These are phyloP conservation scores for Globisporangium abappressorium DNA, from an alignment of 352 stramenopile species.

Conservation along the genomic window DNA sequence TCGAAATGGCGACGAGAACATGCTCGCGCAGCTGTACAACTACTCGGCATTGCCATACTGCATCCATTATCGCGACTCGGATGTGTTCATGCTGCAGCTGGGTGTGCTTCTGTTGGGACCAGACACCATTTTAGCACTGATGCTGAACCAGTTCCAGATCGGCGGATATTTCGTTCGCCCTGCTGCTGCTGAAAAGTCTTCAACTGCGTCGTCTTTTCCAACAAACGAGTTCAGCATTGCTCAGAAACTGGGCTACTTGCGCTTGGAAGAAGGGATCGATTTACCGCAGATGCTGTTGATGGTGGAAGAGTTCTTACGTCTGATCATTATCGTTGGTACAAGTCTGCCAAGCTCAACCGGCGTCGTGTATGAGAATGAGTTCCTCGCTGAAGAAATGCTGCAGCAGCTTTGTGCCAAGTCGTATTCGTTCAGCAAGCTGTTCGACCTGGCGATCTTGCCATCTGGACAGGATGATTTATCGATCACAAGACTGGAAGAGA, in stretches of 20 bases:
- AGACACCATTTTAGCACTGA: conserved; percentile 56
- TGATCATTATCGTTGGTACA: conserved; percentile 76
- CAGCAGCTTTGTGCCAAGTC: conserved; percentile 82
- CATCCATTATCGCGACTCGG: conserved; percentile 81
- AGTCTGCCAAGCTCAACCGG: conserved; percentile 65
- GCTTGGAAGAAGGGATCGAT: conserved; percentile 61
- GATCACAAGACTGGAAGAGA: conserved; percentile 54
- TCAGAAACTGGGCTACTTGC: conserved; percentile 40
- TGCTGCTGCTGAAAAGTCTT: not conserved
- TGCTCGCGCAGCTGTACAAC: conserved; percentile 88
- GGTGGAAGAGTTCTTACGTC: conserved; percentile 79
- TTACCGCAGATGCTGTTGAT: conserved; percentile 69
- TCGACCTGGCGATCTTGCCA: conserved; percentile 76
- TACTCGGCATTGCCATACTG: conserved; percentile 87
- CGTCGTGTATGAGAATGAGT: conserved; percentile 61
- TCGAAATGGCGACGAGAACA: conserved; percentile 87
- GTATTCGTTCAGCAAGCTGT: conserved; percentile 77
- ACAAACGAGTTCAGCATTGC: conserved; percentile 14
- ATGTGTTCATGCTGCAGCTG: conserved; percentile 80
- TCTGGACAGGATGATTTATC: conserved; percentile 83
- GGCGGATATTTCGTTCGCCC: conserved; percentile 56
- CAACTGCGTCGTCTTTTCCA: not conserved
- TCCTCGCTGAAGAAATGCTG: conserved; percentile 81
- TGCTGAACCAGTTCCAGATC: conserved; percentile 81
- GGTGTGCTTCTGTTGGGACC: conserved; percentile 60